Evolutionary conservation across 495 filamentous ascomycete genomes (phyloP).

Genomic region (Elasticomyces elasticus): DNA sequence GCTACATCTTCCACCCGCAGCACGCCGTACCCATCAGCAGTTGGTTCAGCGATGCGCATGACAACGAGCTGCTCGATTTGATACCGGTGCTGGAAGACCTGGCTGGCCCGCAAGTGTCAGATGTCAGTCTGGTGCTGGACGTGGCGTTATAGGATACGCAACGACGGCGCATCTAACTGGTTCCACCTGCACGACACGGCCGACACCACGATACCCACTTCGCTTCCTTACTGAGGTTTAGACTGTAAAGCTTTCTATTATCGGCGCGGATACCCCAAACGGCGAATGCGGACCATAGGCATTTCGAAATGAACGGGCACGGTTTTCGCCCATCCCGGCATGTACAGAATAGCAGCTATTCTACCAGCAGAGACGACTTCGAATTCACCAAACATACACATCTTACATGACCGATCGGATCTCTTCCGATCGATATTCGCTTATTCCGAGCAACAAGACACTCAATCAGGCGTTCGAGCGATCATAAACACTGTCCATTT

Average conservation of each 20-base stretch:
- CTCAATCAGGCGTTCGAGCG: neutral
- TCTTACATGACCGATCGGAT: neutral
- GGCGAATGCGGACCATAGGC: neutral
- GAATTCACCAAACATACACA: neutral
- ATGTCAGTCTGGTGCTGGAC: constrained; percentile 96
- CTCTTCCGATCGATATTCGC: too few species aligned
- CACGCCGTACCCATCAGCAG: constrained; percentile 99
- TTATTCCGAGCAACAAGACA: neutral
- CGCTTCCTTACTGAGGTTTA: constrained; percentile 9
- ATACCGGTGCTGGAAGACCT: constrained; percentile 98
- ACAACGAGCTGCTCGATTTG: constrained; percentile 95
- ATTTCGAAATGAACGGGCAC: neutral
- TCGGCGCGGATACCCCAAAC: neutral
- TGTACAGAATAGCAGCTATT: neutral
- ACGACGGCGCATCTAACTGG: too few species aligned
- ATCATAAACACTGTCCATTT: neutral
- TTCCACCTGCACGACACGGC: neutral
- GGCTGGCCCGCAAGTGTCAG: constrained; percentile 72
- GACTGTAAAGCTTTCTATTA: constrained; percentile 11
- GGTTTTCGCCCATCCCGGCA: neutral
- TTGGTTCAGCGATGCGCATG: constrained; percentile 99
- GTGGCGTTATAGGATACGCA: constrained; percentile 70
- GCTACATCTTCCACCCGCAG: constrained; percentile 98
- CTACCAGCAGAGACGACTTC: neutral
- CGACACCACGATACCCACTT: constrained; percentile 10